phyloP scores from a whole-genome alignment of 2,329 filamentous ascomycete genomes.

The Nannizziopsis arthrosporioides region DNA sequence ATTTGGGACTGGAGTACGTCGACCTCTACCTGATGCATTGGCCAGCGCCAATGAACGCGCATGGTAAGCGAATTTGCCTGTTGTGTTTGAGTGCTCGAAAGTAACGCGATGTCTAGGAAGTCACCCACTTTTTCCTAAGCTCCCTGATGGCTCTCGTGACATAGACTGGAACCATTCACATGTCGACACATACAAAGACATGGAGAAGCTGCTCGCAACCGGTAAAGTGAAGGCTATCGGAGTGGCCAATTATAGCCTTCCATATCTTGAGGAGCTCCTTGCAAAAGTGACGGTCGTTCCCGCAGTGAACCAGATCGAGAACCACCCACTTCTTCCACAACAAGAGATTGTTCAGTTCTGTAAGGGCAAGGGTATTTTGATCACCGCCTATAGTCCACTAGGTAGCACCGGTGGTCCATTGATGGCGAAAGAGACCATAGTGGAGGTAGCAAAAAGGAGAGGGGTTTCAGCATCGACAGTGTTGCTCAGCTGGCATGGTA shows the following conservation, averaged over 20 bases:
- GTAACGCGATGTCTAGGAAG: slow-evolving; percentile 18
- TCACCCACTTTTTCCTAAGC: slow-evolving; percentile 53
- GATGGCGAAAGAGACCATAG: slow-evolving; percentile 32
- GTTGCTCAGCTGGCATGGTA: slow-evolving; percentile 36
- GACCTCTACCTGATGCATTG: slow-evolving; percentile 77
- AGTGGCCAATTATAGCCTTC: slow-evolving; percentile 47
- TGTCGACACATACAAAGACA: slow-evolving; percentile 62
- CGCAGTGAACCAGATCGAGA: slow-evolving; percentile 70
- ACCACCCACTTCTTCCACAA: slow-evolving; percentile 58
- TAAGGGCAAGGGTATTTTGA: slow-evolving; percentile 39
- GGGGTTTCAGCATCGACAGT: slow-evolving; percentile 30
- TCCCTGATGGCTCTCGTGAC: slow-evolving; percentile 61
- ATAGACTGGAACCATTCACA: slow-evolving; percentile 58
- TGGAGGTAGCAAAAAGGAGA: slow-evolving; percentile 32
- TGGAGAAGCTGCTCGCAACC: slow-evolving; percentile 47
- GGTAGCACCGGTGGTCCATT: slow-evolving; percentile 35
- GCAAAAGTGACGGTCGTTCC: slow-evolving; percentile 50
- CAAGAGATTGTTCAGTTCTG: slow-evolving; percentile 42
- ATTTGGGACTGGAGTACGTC: slow-evolving; percentile 65
- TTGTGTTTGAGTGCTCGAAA: background rate
- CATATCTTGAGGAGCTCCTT: slow-evolving; percentile 45
- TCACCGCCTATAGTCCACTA: slow-evolving; percentile 41
- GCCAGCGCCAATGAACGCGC: slow-evolving; percentile 63
- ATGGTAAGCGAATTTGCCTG: slow-evolving; percentile 37
- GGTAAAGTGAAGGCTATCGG: slow-evolving; percentile 48